Percentiles rank a stretch among this genome's conserved stretches.
phyloP scores from a whole-genome alignment of 352 stramenopile species.

The Globisporangium radiosum region DNA sequence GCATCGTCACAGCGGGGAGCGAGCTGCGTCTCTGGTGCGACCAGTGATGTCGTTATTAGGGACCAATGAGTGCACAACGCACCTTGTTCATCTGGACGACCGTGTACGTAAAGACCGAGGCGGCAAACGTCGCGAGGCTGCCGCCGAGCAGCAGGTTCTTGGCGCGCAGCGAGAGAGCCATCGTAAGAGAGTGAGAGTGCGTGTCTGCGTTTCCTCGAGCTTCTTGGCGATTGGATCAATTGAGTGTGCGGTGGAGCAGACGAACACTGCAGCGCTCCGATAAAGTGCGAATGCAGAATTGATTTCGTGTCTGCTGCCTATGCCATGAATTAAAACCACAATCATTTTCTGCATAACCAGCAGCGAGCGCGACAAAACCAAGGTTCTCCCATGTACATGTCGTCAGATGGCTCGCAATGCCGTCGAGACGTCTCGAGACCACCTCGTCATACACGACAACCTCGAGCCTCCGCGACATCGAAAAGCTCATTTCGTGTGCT shows the following conservation, averaged over 20 bases:
- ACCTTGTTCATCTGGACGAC: conserved; percentile 80
- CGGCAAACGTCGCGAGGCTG: conserved; percentile 54
- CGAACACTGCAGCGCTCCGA: background rate
- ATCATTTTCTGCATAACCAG: background rate
- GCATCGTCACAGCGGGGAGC: too few relatives aligned
- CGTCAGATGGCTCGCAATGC: too few relatives aligned
- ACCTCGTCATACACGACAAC: too few relatives aligned
- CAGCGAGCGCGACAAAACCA: background rate
- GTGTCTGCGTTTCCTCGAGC: conserved; percentile 12
- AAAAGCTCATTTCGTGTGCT: too few relatives aligned
- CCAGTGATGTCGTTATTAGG: too few relatives aligned
- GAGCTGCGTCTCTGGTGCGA: too few relatives aligned
- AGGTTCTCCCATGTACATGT: too few relatives aligned
- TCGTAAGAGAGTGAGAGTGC: conserved; percentile 7
- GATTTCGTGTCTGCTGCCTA: too few relatives aligned
- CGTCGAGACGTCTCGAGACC: too few relatives aligned
- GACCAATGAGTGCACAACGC: background rate
- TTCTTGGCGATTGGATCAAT: background rate
- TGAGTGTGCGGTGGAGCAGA: too few relatives aligned
- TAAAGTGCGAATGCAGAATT: conserved; percentile 4
- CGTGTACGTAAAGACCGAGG: conserved; percentile 68
- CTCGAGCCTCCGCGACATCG: too few relatives aligned
- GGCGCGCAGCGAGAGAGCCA: conserved; percentile 58
- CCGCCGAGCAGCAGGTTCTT: conserved; percentile 77
- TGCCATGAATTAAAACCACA: background rate